These are phyloP conservation scores for Beta corolliflora DNA, from an alignment of 179 eudicot genomes.

Conservation along the genomic window DNA sequence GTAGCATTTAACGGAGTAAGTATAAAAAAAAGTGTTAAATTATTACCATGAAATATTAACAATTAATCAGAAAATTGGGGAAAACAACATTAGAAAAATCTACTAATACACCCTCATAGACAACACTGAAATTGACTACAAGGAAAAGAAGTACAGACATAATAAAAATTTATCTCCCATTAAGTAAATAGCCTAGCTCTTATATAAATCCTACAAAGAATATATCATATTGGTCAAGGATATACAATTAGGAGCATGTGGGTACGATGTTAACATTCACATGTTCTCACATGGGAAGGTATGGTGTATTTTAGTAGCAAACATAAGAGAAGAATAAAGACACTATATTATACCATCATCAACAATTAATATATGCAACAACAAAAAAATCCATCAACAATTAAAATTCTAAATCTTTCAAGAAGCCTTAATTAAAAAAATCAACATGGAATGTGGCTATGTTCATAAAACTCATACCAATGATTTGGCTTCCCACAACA, in stretches of 20 bases:
- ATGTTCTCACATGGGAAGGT: slow-evolving; percentile 42
- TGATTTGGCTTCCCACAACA: slow-evolving; percentile 14
- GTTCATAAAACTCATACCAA: neutral
- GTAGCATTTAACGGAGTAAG: too few relatives aligned
- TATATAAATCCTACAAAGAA: too few relatives aligned
- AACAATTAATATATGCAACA: neutral
- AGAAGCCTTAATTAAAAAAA: neutral
- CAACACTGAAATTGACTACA: too few relatives aligned
- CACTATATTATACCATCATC: neutral
- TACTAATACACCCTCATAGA: too few relatives aligned
- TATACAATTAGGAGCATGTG: neutral
- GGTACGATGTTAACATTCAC: slow-evolving; percentile 35
- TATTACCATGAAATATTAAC: too few relatives aligned
- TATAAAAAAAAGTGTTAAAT: too few relatives aligned
- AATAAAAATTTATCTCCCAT: too few relatives aligned
- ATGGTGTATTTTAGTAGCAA: slow-evolving; percentile 14
- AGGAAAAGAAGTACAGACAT: too few relatives aligned
- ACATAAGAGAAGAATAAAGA: slow-evolving; percentile 11
- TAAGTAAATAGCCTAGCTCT: too few relatives aligned
- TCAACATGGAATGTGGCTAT: neutral
- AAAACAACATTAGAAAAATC: too few relatives aligned
- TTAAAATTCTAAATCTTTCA: neutral
- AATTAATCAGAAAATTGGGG: too few relatives aligned
- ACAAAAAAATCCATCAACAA: too few relatives aligned
- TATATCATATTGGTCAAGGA: neutral